Evolutionary conservation across 2,329 filamentous ascomycete species (phyloP), one percentile per base, ranked within the genome.

Genomic region (Colletotrichum sp.): DNA sequence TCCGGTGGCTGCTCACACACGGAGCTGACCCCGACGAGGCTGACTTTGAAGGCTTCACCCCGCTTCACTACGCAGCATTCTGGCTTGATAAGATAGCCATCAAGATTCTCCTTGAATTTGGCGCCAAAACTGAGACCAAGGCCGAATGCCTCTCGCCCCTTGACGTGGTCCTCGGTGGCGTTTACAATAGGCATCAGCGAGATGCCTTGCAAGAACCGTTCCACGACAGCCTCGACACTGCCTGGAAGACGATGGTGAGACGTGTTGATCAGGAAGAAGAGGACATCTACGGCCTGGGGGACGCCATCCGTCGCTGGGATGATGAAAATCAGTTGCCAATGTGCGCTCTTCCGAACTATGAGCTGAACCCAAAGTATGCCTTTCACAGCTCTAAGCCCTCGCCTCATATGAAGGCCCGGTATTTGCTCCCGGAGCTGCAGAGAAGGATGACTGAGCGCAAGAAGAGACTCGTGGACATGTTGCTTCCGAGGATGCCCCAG

Each of bases 51-150:
- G 72, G 72, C 18, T 72, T 75, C 44, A 49, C 34, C 6, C 62
- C 72, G 18, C 72, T 75, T 12, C 72, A 75, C 36, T 67, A 71
- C 52, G 68, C 68, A 15, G 68, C 57, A 16, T 75, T 75, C 28
- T 75, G 72, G 72, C 68, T 75, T 59, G 72, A 75, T n/a, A 8
- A n/a, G 4, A 5, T 8, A 15, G 72, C 72, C 3, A 30, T 72
- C 21, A 13, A 26, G 5, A n/a, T 75, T 6, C 72, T 75, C n/a
- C 18, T 75, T 13, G n/a, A 39, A 3, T 66, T 28, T n/a, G 72
- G 68, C 28, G 68, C 72, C 18, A 21, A 24, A 10, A 39, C 39
- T 21, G 26, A 59, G 9, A 16, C 15, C 12, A 30, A 10, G 12
- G 4, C 12, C 7, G 21, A 24, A 18, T 18, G 15, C 62, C 21